Percentiles rank a stretch among this genome's conserved stretches.
phyloP scores from a whole-genome alignment of 257 asterid genomes.

The Solanum arcanum region DNA sequence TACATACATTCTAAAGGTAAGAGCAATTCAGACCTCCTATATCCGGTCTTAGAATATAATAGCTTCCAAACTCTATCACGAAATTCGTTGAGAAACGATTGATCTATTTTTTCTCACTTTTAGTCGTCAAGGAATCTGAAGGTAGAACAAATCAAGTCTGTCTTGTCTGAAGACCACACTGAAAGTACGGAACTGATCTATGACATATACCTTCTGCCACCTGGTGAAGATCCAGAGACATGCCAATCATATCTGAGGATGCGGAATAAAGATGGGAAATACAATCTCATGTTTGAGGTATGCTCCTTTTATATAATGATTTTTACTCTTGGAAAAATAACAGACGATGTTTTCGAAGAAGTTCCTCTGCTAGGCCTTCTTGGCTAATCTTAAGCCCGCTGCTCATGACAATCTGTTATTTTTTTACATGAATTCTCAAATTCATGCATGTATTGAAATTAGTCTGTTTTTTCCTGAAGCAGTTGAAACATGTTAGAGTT shows the following conservation, averaged over 20 bases:
- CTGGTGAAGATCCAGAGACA: conserved; percentile 97
- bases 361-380: background rate
- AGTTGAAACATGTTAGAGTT: background rate
- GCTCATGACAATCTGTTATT: background rate
- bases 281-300: conserved; percentile 99
- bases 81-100: background rate
- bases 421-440: background rate
- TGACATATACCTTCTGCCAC: conserved; percentile 94
- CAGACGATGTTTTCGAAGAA: background rate
- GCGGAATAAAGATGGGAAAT: conserved; percentile 96
- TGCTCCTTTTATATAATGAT: background rate
- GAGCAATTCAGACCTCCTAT: background rate
- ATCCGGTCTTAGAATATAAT: background rate
- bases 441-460: background rate
- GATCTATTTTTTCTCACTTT: background rate
- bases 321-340: background rate
- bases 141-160: conserved; percentile 55
- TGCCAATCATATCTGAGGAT: conserved; percentile 97
- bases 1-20: conserved; percentile 86
- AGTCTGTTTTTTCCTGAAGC: background rate
- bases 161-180: conserved; percentile 48
- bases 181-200: conserved; percentile 72
- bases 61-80: background rate
- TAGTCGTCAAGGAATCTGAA: conserved; percentile 57
- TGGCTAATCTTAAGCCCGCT: background rate